Evolutionary conservation across 2,329 filamentous ascomycete genomes (phyloP).

Genomic region (Colletotrichum cereale): DNA sequence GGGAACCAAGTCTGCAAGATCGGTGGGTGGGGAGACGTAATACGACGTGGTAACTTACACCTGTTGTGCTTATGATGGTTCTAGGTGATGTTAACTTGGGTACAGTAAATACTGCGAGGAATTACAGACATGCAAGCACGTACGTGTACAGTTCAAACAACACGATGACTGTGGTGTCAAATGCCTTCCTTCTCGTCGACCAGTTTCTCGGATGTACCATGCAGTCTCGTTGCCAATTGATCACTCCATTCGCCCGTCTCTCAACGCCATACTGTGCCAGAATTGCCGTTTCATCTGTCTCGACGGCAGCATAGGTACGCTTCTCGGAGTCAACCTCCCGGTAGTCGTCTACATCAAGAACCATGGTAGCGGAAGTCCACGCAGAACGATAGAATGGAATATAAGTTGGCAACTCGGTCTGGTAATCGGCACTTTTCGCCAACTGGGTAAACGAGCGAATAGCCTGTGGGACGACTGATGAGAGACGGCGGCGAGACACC

Average conservation of each 20-base stretch:
- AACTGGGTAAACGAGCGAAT: no score
- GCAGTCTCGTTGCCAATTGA: constrained; percentile 34
- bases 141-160: constrained; percentile 44
- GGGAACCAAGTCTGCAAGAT: background rate
- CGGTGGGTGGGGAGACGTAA: no score
- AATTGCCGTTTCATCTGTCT: constrained; percentile 12
- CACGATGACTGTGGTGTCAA: constrained; percentile 42
- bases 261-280: constrained; percentile 30
- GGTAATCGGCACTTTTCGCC: background rate
- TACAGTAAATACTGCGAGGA: no score
- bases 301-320: background rate
- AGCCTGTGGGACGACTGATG: background rate
- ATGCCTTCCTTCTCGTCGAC: constrained; percentile 39
- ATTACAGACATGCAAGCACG: background rate
- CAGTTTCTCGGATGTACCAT: constrained; percentile 41
- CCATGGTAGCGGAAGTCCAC: background rate
- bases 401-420: no score
- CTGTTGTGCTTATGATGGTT: constrained; percentile 36
- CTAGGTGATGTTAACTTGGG: constrained; percentile 16
- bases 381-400: background rate
- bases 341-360: background rate
- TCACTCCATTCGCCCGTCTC: constrained; percentile 20
- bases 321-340: background rate
- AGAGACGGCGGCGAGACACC: background rate
- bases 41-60: constrained; percentile 12